Evolutionary conservation across 2,329 filamentous ascomycete genomes (phyloP).

Genomic region (Botrytis galanthina): DNA sequence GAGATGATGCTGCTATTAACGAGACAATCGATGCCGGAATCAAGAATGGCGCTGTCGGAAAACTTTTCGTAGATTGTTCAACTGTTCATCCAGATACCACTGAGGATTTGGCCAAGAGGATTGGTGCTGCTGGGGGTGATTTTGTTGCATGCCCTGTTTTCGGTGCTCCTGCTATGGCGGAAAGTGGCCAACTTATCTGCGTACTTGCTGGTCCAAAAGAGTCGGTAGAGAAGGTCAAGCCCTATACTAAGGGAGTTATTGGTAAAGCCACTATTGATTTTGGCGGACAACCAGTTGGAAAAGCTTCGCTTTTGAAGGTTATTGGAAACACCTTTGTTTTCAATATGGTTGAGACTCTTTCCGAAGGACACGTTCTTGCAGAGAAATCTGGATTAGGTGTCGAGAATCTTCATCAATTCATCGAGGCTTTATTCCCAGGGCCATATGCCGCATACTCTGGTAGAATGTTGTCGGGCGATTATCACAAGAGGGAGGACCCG

Average conservation of each 20-base stretch:
- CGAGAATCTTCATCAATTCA: constrained; percentile 66
- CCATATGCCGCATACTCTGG: constrained; percentile 72
- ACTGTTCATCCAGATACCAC: constrained; percentile 84
- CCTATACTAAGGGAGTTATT: constrained; percentile 72
- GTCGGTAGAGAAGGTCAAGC: constrained; percentile 62
- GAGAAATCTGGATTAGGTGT: constrained; percentile 77
- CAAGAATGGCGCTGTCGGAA: constrained; percentile 57
- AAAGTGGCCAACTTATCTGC: constrained; percentile 67
- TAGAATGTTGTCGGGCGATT: constrained; percentile 73
- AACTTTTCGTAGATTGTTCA: constrained; percentile 83
- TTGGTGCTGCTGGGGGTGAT: constrained; percentile 59
- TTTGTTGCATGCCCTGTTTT: constrained; percentile 76
- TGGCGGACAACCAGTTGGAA: constrained; percentile 63
- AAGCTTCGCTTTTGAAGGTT: constrained; percentile 69
- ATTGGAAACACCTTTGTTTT: constrained; percentile 85
- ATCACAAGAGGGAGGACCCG: constrained; percentile 73
- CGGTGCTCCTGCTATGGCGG: constrained; percentile 68
- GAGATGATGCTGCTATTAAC: constrained; percentile 72
- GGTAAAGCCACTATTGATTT: constrained; percentile 69
- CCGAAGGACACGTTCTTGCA: constrained; percentile 74
- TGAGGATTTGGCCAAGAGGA: constrained; percentile 58
- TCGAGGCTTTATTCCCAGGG: constrained; percentile 72
- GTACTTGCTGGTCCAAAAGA: constrained; percentile 66
- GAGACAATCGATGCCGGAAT: constrained; percentile 59
- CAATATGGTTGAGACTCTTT: constrained; percentile 69